Percentiles rank a stretch among this genome's conserved stretches.
phyloP scores from a whole-genome alignment of 148 eudicot genomes.

The Heliamphora exappendiculata region DNA sequence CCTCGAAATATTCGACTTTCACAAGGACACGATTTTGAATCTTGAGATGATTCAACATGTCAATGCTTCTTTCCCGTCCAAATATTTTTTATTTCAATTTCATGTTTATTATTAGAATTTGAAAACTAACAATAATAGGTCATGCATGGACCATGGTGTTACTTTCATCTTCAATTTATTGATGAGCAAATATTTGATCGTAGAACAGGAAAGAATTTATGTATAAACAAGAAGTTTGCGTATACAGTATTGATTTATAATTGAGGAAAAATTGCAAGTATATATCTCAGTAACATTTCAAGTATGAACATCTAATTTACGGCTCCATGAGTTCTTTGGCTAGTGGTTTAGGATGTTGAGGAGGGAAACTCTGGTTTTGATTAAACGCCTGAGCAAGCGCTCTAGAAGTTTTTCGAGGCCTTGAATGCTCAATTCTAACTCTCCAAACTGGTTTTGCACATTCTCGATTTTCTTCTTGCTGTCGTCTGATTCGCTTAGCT shows the following conservation, averaged over 20 bases:
- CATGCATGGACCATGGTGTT: not conserved
- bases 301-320: not conserved
- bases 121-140: not conserved
- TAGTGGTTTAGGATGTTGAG: conserved; percentile 24
- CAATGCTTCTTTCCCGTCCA: not conserved
- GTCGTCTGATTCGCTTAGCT: conserved; percentile 3
- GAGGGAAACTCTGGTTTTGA: conserved; percentile 28
- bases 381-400: conserved; percentile 22
- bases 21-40: not conserved
- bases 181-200: not conserved
- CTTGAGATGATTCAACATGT: not conserved
- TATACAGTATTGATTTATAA: not conserved
- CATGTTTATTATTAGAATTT: not conserved
- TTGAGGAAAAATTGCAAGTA: not conserved
- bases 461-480: not conserved
- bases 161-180: not conserved
- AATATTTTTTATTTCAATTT: not conserved
- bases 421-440: conserved; percentile 14
- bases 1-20: too few relatives aligned
- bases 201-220: not conserved
- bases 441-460: conserved; percentile 12
- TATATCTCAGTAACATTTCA: conserved; percentile 1
- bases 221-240: not conserved
- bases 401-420: conserved; percentile 22
- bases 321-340: not conserved